Conservation (phyloP, 1,284 basidiomycete species). For the Leccinum angustisporum region DNA sequence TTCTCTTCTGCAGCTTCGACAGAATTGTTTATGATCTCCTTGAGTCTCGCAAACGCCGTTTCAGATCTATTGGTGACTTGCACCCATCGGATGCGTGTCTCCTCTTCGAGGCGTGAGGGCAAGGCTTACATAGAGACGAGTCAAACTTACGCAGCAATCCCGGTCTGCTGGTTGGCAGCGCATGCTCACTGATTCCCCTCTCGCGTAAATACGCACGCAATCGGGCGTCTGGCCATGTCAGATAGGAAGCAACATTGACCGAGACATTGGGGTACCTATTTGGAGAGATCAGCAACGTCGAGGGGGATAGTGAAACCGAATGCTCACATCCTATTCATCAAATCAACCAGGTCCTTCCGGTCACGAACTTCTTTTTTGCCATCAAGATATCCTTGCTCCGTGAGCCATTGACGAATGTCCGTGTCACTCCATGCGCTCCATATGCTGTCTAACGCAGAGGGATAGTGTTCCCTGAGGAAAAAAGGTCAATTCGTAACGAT, state of each 20-base stretch:
- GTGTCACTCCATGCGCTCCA: conserved; percentile 79
- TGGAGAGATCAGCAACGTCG: not conserved
- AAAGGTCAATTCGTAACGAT: not conserved
- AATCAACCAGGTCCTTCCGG: conserved; percentile 69
- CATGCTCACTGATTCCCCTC: conserved; percentile 66
- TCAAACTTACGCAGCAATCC: conserved; percentile 65
- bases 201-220: conserved; percentile 81
- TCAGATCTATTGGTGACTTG: conserved; percentile 61
- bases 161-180: conserved; percentile 62
- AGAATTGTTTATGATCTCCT: conserved; percentile 59
- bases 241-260: conserved; percentile 56
- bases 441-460: conserved; percentile 63
- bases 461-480: conserved; percentile 67
- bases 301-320: not conserved
- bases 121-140: not conserved
- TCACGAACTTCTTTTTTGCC: conserved; percentile 59
- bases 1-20: conserved; percentile 71
- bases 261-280: conserved; percentile 28
- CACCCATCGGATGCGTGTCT: conserved; percentile 76
- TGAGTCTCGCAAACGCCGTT: conserved; percentile 54
- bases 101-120: conserved; percentile 44
- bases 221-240: conserved; percentile 88
- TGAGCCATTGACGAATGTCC: conserved; percentile 76
- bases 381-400: conserved; percentile 69
- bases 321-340: conserved; percentile 66